phyloP scores from a whole-genome alignment of 192 early-diverging fungal genomes.

The Thoreauomyces humboldtii region DNA sequence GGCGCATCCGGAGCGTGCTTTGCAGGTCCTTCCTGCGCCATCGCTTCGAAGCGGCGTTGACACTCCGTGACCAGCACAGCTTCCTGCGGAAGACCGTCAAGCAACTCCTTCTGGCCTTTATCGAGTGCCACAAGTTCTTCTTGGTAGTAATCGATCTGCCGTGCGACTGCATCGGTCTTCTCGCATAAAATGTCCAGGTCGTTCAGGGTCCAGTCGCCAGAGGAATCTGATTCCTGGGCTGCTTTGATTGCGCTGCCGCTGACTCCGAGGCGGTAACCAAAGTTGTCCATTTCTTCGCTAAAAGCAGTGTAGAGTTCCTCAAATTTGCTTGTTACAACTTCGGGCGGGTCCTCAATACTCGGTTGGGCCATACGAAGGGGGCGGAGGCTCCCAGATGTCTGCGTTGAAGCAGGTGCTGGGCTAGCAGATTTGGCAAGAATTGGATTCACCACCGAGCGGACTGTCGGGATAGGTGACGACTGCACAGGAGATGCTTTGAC shows the following conservation, averaged over 20 bases:
- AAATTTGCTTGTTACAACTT: slow-evolving; percentile 9
- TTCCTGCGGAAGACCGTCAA: slow-evolving; percentile 1
- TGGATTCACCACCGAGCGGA: slow-evolving; percentile 6
- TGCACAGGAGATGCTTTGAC: neutral
- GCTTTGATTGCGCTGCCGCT: neutral
- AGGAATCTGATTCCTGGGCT: neutral
- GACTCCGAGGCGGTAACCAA: neutral
- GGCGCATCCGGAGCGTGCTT: slow-evolving; percentile 2
- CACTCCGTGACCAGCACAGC: neutral
- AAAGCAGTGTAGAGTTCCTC: slow-evolving; percentile 5
- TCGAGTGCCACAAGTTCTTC: neutral
- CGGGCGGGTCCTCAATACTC: neutral
- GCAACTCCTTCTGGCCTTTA: neutral
- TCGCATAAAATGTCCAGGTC: neutral
- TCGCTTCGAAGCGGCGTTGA: neutral
- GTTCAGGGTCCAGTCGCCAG: neutral
- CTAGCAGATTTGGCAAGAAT: neutral
- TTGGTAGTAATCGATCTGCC: neutral
- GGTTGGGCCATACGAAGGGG: neutral
- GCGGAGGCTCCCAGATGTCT: neutral
- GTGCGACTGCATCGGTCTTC: neutral
- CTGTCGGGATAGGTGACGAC: neutral
- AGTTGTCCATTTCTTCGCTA: slow-evolving; percentile 9
- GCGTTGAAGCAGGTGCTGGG: no score
- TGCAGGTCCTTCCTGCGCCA: neutral